A percentile compares a stretch with the other conserved stretches of the same genome.
Conservation (phyloP, 208 protist genomes). For the Leishmania tropica region DNA sequence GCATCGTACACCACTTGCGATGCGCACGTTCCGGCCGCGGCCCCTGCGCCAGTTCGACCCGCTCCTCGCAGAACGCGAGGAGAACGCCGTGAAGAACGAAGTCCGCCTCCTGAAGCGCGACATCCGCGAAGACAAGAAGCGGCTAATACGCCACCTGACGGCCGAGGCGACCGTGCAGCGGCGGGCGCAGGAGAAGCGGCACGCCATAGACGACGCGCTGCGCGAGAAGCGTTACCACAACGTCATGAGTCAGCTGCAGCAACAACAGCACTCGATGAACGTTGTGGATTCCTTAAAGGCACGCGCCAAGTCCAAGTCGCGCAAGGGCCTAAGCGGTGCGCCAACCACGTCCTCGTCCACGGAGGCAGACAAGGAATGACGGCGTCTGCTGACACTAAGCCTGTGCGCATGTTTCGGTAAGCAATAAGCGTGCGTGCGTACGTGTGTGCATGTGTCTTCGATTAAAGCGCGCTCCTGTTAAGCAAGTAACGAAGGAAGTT, state of each 20-base stretch:
- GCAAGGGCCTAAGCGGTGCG: slow-evolving; percentile 60
- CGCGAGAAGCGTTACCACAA: slow-evolving; percentile 64
- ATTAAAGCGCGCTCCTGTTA: neutral
- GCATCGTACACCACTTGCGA: slow-evolving; percentile 74
- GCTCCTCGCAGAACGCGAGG: slow-evolving; percentile 58
- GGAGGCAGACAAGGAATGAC: slow-evolving; percentile 16
- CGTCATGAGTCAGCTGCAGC: slow-evolving; percentile 81
- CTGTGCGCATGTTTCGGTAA: neutral
- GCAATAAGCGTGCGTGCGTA: too few species aligned
- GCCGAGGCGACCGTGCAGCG: slow-evolving; percentile 82
- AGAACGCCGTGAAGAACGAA: slow-evolving; percentile 66
- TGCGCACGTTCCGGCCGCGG: slow-evolving; percentile 84
- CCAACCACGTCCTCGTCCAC: slow-evolving; percentile 26
- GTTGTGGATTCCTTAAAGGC: slow-evolving; percentile 75
- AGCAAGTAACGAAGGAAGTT: neutral
- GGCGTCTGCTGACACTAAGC: neutral
- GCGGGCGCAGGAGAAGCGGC: slow-evolving; percentile 64
- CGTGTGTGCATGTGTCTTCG: neutral
- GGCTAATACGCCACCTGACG: slow-evolving; percentile 77
- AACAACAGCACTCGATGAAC: slow-evolving; percentile 90
- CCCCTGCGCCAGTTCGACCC: slow-evolving; percentile 87
- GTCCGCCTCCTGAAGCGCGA: slow-evolving; percentile 69
- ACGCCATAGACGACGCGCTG: slow-evolving; percentile 40
- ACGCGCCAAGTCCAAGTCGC: slow-evolving; percentile 66
- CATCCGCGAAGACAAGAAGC: slow-evolving; percentile 86